phyloP scores from a whole-genome alignment of 306 rosid genomes.

The Hippophae gyantsensis region DNA sequence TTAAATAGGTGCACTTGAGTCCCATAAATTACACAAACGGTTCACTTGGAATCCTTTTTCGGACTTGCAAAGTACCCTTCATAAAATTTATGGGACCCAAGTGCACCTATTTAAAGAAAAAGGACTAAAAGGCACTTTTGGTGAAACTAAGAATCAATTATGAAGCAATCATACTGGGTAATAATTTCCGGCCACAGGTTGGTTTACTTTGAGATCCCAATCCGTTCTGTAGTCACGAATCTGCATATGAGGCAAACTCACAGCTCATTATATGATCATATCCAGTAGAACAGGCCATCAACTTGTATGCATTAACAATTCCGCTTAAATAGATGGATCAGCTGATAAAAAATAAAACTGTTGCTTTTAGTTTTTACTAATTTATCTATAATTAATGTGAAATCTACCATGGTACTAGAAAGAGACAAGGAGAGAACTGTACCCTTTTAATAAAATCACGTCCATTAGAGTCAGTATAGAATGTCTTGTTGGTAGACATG shows the following conservation, averaged over 20 bases:
- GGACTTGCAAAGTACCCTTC: too few relatives aligned
- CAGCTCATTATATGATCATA: neutral
- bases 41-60: too few relatives aligned
- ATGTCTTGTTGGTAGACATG: constrained; percentile 59
- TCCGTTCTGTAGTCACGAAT: constrained; percentile 47
- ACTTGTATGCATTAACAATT: neutral
- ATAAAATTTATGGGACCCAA: too few relatives aligned
- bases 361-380: neutral
- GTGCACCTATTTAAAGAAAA: too few relatives aligned
- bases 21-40: too few relatives aligned
- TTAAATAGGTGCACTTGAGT: too few relatives aligned
- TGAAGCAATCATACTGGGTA: constrained; percentile 35
- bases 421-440: constrained; percentile 8
- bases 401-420: neutral
- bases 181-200: constrained; percentile 55
- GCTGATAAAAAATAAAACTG: neutral
- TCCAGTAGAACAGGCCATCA: neutral
- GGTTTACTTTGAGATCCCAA: constrained; percentile 48
- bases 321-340: neutral
- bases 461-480: constrained; percentile 88
- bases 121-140: too few relatives aligned
- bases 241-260: constrained; percentile 18
- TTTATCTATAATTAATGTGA: neutral
- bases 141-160: neutral
- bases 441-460: constrained; percentile 88